Evolutionary conservation across 192 early-diverging fungal species (phyloP), one percentile per base, ranked within the genome.

Genomic region (Coemansia sp.): DNA sequence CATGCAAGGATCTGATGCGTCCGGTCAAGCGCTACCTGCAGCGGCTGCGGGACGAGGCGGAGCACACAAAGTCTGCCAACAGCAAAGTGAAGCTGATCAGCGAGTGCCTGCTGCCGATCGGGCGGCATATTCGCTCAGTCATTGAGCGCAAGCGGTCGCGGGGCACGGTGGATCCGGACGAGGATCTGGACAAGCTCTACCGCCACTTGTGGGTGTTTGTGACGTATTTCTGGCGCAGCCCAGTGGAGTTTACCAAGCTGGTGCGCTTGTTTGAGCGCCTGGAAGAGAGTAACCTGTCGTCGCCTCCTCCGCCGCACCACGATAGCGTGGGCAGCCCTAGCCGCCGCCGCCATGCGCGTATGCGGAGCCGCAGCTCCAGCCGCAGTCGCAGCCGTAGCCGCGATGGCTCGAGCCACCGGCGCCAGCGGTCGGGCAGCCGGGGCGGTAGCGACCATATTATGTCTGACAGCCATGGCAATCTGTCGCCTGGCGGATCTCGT

Each of bases 171-270:
- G 76, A 58, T 17, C 49, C 53, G 15, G 46, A 18, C 36, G 60
- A 56, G 48, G 58, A 57, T 58, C 39, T 52, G 48, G 67, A 60
- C 54, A 56, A 64, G 71, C 57, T 79, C 20, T 64, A 78, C 50
- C 76, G 73, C 26, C 84, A 83, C 64, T 58, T 84, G 53, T 93
- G 83, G 92, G 82, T 82, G 57, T 88, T 80, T 76, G 85, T 76
- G 53, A 81, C 82, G 20, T 80, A 76, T 47, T 90, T 82, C 59
- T 87, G 85, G 88, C 83, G 85, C 15, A 69, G 66, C 42, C 54
- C 78, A 20, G 69, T 90, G 18, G 66, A 83, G 40, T 66, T 81
- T 46, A 55, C 67, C 15, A 64, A 84, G 60, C 42, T 87, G 36
- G 62, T 79, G 62, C 47, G 76, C 37, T 58, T 85, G 47, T 86